Percentiles rank a stretch among this genome's conserved stretches.
Conservation (phyloP, 2,329 filamentous ascomycete species). For the Leptographium flavum region DNA sequence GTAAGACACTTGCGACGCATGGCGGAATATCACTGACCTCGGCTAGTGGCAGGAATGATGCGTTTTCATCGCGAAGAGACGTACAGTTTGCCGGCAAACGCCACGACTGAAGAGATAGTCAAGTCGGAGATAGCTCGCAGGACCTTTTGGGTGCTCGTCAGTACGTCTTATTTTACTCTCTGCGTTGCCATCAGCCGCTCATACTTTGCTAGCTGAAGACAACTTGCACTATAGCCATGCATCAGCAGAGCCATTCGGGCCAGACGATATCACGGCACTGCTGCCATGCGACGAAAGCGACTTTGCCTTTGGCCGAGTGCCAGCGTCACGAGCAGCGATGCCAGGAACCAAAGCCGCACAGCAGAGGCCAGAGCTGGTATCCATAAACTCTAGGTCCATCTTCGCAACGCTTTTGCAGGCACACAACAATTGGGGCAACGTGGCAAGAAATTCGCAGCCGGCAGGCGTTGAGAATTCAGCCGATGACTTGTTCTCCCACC, state of each 20-base stretch:
- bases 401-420: conserved; percentile 20
- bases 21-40: neutral
- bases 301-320: conserved; percentile 20
- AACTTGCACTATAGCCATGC: conserved; percentile 20
- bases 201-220: conserved; percentile 11
- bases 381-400: conserved; percentile 15
- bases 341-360: conserved; percentile 16
- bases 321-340: conserved; percentile 17
- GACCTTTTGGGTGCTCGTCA: conserved; percentile 22
- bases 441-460: conserved; percentile 13
- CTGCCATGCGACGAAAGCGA: conserved; percentile 21
- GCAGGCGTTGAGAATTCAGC: no score
- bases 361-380: conserved; percentile 13
- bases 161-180: neutral
- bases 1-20: neutral
- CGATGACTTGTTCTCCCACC: conserved; percentile 10
- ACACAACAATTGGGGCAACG: conserved; percentile 20
- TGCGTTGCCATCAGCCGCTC: neutral
- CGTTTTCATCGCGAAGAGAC: conserved; percentile 40
- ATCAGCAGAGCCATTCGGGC: conserved; percentile 17
- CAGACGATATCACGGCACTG: conserved; percentile 19
- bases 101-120: conserved; percentile 17
- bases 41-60: conserved; percentile 35
- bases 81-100: conserved; percentile 18
- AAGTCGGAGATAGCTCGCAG: conserved; percentile 18